These are phyloP conservation scores for Trichoderma gamsii DNA, from an alignment of 495 filamentous ascomycete genomes.

Conservation along the genomic window DNA sequence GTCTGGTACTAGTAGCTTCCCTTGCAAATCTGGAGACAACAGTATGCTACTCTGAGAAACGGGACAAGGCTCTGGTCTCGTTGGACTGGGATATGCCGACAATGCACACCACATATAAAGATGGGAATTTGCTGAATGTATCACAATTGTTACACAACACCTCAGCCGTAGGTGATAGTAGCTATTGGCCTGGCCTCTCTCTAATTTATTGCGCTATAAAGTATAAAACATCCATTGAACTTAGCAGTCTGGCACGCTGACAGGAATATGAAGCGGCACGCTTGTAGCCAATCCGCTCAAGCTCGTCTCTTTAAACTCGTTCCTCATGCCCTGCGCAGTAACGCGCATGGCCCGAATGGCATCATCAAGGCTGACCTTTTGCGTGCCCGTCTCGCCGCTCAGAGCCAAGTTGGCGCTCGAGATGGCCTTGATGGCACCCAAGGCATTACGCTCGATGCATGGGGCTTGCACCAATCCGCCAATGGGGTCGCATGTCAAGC, in stretches of 20 bases:
- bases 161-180: no score
- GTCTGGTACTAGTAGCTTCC: no score
- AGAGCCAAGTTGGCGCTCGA: conserved; percentile 33
- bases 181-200: no score
- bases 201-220: not conserved
- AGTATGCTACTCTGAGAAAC: no score
- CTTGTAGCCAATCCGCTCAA: conserved; percentile 32
- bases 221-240: not conserved
- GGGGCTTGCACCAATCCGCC: conserved; percentile 31
- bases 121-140: no score
- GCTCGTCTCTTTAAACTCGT: conserved; percentile 36
- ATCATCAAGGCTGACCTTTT: conserved; percentile 32
- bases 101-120: no score
- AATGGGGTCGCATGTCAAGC: conserved; percentile 32
- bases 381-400: conserved; percentile 26
- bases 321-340: conserved; percentile 32
- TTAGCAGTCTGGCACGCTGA: conserved; percentile 32
- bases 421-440: conserved; percentile 33
- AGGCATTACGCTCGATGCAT: conserved; percentile 33
- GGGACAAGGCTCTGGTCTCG: no score
- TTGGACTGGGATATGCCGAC: no score
- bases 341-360: conserved; percentile 32
- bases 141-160: no score
- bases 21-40: no score
- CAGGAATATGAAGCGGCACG: conserved; percentile 31